A percentile compares a stretch with the other conserved stretches of the same genome.
These are phyloP conservation scores for Cordyceps cicadae DNA, from an alignment of 2,329 filamentous ascomycete species.

Conservation along the genomic window DNA sequence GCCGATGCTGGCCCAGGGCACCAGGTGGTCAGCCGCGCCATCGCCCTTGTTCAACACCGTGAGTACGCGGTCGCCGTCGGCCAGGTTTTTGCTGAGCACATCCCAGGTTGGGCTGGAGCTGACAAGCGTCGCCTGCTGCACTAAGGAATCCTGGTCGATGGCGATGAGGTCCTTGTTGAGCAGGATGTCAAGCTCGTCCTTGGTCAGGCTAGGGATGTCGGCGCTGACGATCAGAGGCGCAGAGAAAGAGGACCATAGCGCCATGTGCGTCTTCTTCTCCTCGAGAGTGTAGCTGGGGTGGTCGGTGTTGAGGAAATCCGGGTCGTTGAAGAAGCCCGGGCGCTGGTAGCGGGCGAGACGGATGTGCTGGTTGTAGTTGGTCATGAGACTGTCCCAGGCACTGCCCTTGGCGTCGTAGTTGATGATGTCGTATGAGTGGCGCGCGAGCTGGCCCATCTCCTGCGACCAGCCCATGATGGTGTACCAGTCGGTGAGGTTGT, in stretches of 20 bases:
- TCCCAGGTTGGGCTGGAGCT: conserved; percentile 35
- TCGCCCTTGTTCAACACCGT: conserved; percentile 37
- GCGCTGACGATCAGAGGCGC: conserved; percentile 30
- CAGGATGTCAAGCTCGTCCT: conserved; percentile 27
- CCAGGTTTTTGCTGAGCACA: conserved; percentile 37
- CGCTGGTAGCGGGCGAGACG: conserved; percentile 32
- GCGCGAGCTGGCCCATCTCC: conserved; percentile 32
- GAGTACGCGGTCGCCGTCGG: conserved; percentile 38
- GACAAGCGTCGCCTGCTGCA: conserved; percentile 38
- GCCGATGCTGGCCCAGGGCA: conserved; percentile 30
- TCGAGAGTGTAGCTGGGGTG: conserved; percentile 25
- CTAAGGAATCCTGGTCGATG: conserved; percentile 34
- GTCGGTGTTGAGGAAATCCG: conserved; percentile 30
- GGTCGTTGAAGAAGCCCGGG: conserved; percentile 30
- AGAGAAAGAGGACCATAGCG: conserved; percentile 27
- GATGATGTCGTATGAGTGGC: conserved; percentile 35
- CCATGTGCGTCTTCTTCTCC: conserved; percentile 29
- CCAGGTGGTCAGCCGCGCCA: conserved; percentile 19
- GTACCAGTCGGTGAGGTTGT: conserved; percentile 35
- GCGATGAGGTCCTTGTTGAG: conserved; percentile 33
- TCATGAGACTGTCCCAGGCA: conserved; percentile 39
- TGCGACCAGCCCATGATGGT: conserved; percentile 36
- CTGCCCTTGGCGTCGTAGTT: conserved; percentile 30
- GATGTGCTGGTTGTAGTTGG: conserved; percentile 37
- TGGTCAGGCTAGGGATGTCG: conserved; percentile 28